Evolutionary conservation across 371 early-diverging fungal genomes (phyloP).

Genomic region (Mucor mucedo): DNA sequence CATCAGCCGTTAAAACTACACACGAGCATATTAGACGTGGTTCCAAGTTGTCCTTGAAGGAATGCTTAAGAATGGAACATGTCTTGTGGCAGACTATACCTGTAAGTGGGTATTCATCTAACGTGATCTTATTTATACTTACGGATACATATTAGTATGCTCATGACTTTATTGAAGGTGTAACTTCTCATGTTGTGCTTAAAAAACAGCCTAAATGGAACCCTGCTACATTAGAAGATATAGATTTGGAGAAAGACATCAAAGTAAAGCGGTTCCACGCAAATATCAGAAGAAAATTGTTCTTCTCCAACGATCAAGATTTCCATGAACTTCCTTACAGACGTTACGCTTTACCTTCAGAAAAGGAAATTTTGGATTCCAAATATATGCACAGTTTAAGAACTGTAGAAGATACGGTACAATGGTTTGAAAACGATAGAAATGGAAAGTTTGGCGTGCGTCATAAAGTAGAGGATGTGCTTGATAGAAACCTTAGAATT

Average conservation of each 20-base stretch:
- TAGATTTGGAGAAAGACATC: slow-evolving; percentile 49
- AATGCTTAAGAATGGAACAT: slow-evolving; percentile 77
- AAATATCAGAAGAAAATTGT: slow-evolving; percentile 27
- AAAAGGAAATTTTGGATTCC: slow-evolving; percentile 72
- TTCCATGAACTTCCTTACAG: slow-evolving; percentile 54
- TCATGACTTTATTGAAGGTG: slow-evolving; percentile 84
- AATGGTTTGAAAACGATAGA: slow-evolving; percentile 59
- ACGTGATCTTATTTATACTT: not conserved
- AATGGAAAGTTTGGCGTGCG: slow-evolving; percentile 65
- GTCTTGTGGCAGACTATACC: slow-evolving; percentile 70
- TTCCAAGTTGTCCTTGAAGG: slow-evolving; percentile 39
- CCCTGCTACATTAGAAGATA: slow-evolving; percentile 58
- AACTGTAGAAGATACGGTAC: slow-evolving; percentile 56
- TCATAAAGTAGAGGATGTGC: slow-evolving; percentile 66
- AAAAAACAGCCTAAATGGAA: slow-evolving; percentile 69
- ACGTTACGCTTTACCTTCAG: slow-evolving; percentile 73
- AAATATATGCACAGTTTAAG: slow-evolving; percentile 48
- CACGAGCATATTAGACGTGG: slow-evolving; percentile 76
- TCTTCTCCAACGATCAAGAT: slow-evolving; percentile 72
- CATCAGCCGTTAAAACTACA: slow-evolving; percentile 83
- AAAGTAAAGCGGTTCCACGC: slow-evolving; percentile 20
- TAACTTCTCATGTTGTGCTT: slow-evolving; percentile 35
- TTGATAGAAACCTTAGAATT: slow-evolving; percentile 39
- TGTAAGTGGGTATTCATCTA: slow-evolving; percentile 35
- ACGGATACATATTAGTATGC: slow-evolving; percentile 6